Base-by-base conservation (phyloP, 192 early-diverging fungal species). In the Lunasporangiospora selenospora region DNA sequence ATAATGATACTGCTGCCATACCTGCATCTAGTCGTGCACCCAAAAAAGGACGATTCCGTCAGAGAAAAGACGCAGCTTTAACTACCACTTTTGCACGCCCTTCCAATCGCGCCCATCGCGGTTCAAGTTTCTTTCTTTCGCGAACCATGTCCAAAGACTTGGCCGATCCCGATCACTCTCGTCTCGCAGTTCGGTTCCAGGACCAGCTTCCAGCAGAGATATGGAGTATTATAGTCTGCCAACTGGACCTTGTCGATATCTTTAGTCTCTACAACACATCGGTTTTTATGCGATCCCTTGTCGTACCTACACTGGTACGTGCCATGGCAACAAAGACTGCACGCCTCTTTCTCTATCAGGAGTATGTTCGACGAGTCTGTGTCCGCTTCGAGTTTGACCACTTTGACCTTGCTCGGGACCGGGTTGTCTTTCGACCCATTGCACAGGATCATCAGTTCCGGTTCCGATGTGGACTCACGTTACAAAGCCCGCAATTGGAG, bases 201-300 rank as follows among this genome's bases (percentile, higher is more conserved):
- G 36, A 58, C 8, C 13, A n/a, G 11, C 53, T 73, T 12, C 69
- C 69, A 4, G 53, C 69, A 18, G 69, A 73, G 34, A 21, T 73
- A 4, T 73, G 69, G 69, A 33, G 21, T 18, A 33, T 45, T 2
- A 37, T 73, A 15, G 29, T 73, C 19, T 18, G n/a, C 11, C 30
- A 45, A n/a, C 18, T 73, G 41, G 33, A 47, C 6, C 36, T 53
- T 1, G 24, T 58, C 3, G 69, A 73, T 29, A 54, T 73, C 13
- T 73, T 63, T 24, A 58, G 54, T 26, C 69, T 73, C 5, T 73
- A 73, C 43, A 63, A 62, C 24, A 73, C 69, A 0, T 73, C 69
- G 8, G 49, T 21, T 3, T 62, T 55, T 32, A 63, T 73, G 55
- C 60, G 69, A 8, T 18, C 47, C 5, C 43, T 73, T 18, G 24